These are phyloP conservation scores for Chlamydomonas sphaeroides DNA, from an alignment of 139 green algal species.

Conservation along the genomic window DNA sequence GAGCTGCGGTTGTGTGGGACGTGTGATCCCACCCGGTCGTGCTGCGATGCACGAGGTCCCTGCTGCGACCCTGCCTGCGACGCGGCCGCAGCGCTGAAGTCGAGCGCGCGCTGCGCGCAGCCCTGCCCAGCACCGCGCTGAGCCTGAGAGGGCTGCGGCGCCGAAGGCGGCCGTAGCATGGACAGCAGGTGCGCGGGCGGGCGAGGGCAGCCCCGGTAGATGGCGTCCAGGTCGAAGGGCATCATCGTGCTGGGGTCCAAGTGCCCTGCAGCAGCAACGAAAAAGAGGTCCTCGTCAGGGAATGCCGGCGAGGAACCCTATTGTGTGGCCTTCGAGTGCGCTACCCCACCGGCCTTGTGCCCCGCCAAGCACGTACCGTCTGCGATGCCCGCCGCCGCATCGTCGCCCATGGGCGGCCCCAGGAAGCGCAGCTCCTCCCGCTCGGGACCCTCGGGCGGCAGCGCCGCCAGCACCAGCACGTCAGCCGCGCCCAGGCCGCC, in stretches of 20 bases:
- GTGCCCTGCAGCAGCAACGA: conserved; percentile 56
- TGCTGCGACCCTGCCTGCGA: neutral
- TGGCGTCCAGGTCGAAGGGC: conserved; percentile 59
- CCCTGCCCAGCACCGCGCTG: neutral
- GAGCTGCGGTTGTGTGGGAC: neutral
- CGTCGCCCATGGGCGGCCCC: conserved; percentile 69
- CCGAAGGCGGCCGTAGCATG: neutral
- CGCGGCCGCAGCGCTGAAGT: neutral
- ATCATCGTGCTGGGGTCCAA: conserved; percentile 58
- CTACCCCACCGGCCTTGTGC: neutral
- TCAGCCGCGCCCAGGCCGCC: conserved; percentile 62
- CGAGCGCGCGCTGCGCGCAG: neutral
- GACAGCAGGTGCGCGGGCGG: conserved; percentile 35
- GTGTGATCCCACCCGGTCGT: no score
- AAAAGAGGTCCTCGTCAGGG: no score
- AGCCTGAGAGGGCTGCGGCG: neutral
- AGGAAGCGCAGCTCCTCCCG: conserved; percentile 75
- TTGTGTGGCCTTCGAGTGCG: no score
- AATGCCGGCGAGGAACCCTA: no score
- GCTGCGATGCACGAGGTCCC: no score
- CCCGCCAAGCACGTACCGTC: conserved; percentile 67
- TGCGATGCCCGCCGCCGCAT: conserved; percentile 74
- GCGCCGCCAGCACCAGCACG: conserved; percentile 66
- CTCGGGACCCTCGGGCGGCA: conserved; percentile 42
- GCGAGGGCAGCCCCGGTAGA: conserved; percentile 57